phyloP scores from a whole-genome alignment of 1,284 basidiomycete species.

The Cystobasidiaceae sp. region DNA sequence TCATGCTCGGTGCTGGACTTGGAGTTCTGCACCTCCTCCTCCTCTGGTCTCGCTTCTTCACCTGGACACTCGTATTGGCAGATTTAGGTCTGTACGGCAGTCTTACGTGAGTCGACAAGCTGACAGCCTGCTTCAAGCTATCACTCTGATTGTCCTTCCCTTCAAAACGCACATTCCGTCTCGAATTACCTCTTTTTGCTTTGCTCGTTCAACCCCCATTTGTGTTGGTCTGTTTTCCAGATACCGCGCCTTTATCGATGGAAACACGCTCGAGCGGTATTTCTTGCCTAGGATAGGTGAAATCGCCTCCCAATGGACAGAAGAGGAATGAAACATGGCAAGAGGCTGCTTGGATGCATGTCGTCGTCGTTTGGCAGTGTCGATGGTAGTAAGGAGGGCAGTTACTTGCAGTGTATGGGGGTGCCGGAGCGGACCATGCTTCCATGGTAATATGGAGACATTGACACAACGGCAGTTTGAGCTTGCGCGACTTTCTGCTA shows the following conservation, averaged over 20 bases:
- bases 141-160: background rate
- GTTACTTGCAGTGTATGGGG: too few species aligned
- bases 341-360: too few species aligned
- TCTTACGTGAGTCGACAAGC: slow-evolving; percentile 3
- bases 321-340: slow-evolving; percentile 64
- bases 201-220: too few species aligned
- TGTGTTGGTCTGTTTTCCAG: too few species aligned
- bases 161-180: too few species aligned
- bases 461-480: too few species aligned
- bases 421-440: too few species aligned
- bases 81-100: slow-evolving; percentile 17
- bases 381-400: too few species aligned
- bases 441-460: too few species aligned
- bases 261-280: slow-evolving; percentile 57
- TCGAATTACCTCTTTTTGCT: too few species aligned
- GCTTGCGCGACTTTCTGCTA: too few species aligned
- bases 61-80: slow-evolving; percentile 24
- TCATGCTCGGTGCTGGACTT: slow-evolving; percentile 63
- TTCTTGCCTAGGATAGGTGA: slow-evolving; percentile 64
- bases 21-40: slow-evolving; percentile 59
- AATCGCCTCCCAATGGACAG: slow-evolving; percentile 65
- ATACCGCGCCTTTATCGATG: slow-evolving; percentile 62
- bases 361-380: too few species aligned
- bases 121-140: background rate
- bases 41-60: slow-evolving; percentile 35